phyloP scores from a whole-genome alignment of 2,329 filamentous ascomycete genomes.

The Aaosphaeria pasadenensis region DNA sequence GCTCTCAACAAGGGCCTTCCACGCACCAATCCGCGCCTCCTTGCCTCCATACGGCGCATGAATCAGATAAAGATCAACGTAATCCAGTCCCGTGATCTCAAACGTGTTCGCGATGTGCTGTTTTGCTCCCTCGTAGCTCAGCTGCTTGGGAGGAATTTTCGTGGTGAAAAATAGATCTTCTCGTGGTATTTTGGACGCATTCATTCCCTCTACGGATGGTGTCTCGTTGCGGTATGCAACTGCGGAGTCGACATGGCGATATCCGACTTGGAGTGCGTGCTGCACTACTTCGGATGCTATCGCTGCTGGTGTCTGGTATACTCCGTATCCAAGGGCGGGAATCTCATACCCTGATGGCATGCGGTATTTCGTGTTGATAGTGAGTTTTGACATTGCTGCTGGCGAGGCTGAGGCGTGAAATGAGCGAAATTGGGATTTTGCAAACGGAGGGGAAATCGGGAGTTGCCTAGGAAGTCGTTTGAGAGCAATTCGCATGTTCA shows the following conservation, averaged over 20 bases:
- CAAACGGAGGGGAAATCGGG: no score
- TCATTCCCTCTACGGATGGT: constrained; percentile 63
- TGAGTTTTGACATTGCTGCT: constrained; percentile 41
- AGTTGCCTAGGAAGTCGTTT: no score
- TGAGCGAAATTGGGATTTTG: constrained; percentile 2
- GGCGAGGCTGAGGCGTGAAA: constrained; percentile 29
- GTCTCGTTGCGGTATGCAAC: constrained; percentile 65
- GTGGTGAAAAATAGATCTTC: constrained; percentile 67
- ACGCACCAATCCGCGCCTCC: constrained; percentile 48
- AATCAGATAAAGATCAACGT: constrained; percentile 63
- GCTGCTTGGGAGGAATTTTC: constrained; percentile 62
- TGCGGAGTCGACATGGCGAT: constrained; percentile 66
- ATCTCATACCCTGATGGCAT: constrained; percentile 62
- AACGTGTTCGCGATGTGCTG: constrained; percentile 53
- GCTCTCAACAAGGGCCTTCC: constrained; percentile 54
- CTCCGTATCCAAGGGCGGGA: constrained; percentile 58
- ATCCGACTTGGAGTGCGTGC: constrained; percentile 59
- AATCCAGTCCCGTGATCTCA: constrained; percentile 59
- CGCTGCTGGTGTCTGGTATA: constrained; percentile 49
- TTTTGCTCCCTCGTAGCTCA: constrained; percentile 59
- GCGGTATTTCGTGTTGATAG: constrained; percentile 48
- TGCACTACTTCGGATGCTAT: constrained; percentile 56
- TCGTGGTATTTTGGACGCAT: constrained; percentile 54
- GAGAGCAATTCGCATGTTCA: no score
- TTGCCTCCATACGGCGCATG: constrained; percentile 55